phyloP scores from a whole-genome alignment of 2,329 filamentous ascomycete species.

The Cadophora sp. region DNA sequence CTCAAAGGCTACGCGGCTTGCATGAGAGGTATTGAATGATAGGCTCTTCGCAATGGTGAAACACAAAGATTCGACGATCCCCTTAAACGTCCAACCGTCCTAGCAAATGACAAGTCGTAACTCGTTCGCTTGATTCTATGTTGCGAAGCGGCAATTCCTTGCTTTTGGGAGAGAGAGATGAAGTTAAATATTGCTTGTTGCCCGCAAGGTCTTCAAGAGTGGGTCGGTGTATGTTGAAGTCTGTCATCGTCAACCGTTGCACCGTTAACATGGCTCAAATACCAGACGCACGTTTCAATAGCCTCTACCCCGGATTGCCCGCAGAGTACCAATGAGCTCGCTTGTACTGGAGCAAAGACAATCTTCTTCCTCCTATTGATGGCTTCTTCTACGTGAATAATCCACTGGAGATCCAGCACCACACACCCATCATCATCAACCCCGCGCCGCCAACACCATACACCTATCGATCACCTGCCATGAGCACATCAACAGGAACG shows the following conservation, averaged over 20 bases:
- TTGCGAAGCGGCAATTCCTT: neutral
- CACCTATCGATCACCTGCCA: neutral
- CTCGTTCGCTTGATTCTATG: neutral
- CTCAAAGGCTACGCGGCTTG: slow-evolving; percentile 10
- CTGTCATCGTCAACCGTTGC: too few species aligned
- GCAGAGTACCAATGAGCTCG: too few species aligned
- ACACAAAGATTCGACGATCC: slow-evolving; percentile 7
- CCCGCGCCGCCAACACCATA: neutral
- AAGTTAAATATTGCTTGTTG: neutral
- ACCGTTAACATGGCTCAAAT: too few species aligned
- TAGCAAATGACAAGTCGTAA: neutral
- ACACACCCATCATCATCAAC: neutral
- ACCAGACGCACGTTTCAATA: too few species aligned
- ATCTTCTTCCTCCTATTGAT: neutral
- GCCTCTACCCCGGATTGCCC: too few species aligned
- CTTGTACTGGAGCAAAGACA: neutral
- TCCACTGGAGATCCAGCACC: neutral
- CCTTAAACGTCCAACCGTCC: neutral
- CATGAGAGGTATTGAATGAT: neutral
- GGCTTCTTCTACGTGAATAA: neutral
- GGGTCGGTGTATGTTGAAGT: neutral
- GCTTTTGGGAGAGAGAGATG: neutral
- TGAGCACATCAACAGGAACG: neutral
- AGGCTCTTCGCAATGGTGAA: slow-evolving; percentile 4
- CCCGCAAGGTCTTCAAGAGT: neutral